Base-by-base conservation (phyloP, 768 basidiomycete genomes). In the Mycena alexandri region DNA sequence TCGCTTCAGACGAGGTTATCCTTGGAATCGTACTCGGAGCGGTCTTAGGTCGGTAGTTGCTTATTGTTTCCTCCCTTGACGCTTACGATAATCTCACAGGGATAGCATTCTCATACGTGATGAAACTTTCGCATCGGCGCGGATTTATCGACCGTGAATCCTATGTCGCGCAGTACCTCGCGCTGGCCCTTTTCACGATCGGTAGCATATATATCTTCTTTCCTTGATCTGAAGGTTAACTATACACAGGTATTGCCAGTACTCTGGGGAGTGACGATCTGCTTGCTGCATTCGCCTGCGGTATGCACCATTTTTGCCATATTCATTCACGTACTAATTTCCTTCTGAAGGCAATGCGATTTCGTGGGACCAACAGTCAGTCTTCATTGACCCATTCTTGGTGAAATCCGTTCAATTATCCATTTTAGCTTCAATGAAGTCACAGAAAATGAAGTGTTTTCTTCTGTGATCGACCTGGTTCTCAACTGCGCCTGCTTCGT, bases 391-490 rank as follows among this genome's bases (percentile, higher is more conserved):
- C 29, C 29, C 29, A 29, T 3, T 6, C 29, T 29, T 29, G 29
- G 3, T 6, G 3, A n/a, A 29, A 29, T 6, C 29, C 29, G 29
- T 29, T 6, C 6, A 29, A 29, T 6, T 29, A 3, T 29, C 29
- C 29, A 29, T 6, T n/a, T 29, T 29, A 29, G 29, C 71, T 93
- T 93, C 80, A 92, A 93, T 72, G 79, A 80, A 21, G 90, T 94
- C 65, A 94, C 88, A 0, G 93, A 96, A 78, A 89, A 92, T 69
- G 93, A 95, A 63, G 83, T 89, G 13, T 98, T 99, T 76, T 91
- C 94, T 2, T 91, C 94, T 25, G 93, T 98, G 46, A 90, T 99
- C 68, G 94, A 98, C 77, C 87, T 98, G 68, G 83, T 98, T 25
- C 83, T 94, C 60, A 94, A 93, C 71, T 92, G 91, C 67, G 89